Base-by-base conservation (phyloP, 2,329 filamentous ascomycete species). In the Chaetomiaceae sp. region DNA sequence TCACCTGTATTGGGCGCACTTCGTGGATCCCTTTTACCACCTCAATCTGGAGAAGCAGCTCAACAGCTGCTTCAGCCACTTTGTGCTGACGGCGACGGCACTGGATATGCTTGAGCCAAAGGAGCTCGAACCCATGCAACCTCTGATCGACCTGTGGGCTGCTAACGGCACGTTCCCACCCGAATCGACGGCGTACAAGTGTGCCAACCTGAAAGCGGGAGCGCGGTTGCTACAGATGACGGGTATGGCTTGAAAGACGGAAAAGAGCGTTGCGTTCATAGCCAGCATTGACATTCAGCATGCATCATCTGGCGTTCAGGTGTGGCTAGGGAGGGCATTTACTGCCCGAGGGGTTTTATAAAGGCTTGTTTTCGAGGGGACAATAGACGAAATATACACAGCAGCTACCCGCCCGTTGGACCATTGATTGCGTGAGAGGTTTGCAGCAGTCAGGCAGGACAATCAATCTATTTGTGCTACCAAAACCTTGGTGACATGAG, bases 1-100 rank as follows among this genome's bases (percentile, higher is more conserved):
- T 41, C 89, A 95, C 71, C 82, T 95, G 57, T 95, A 95, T 74
- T 91, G 90, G 75, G 86, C 87, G 55, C 89, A 95, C 71, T 95
- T 85, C 70, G 71, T 82, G 58, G 82, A 85, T 54, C 84, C 84
- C 7, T 87, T 86, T 69, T 87, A 85, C 71, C 82, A 87, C 65
- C 77, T 87, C 58, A 85, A 82, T 70, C 71, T 81, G 23, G 79
- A 81, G 65, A 81, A 86, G 63, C 82, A 86, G 62, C 74, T 87
- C 53, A 87, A 88, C 72, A 86, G 83, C 67, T 86, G 83, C 68
- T 87, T 88, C 64, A 83, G 84, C 53, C 84, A 87, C 69, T 88
- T 87, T 61, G 76, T 86, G 56, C 77, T 84, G 13, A 84, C 84
- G 6, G 81, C 82, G 42, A 84, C 83, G 60, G 81, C 84, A 56